phyloP scores from a whole-genome alignment of 768 basidiomycete species.

The Boletus rubroflammeus region DNA sequence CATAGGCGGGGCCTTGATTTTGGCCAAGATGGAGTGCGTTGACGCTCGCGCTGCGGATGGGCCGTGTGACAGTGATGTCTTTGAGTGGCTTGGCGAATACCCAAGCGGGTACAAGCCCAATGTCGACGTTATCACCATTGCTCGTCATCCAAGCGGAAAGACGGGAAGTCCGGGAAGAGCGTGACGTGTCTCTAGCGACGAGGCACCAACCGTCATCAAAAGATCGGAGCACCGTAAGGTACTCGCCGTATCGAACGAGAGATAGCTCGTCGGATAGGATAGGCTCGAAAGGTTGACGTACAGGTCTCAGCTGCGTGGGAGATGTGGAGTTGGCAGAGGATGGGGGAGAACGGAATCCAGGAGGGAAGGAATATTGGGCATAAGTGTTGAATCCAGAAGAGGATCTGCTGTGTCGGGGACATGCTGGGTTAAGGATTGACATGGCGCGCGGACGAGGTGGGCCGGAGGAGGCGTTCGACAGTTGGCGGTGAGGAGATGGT shows the following conservation, averaged over 20 bases:
- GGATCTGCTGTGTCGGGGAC: slow-evolving; percentile 31
- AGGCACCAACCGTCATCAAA: slow-evolving; percentile 83
- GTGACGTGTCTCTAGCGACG: slow-evolving; percentile 50
- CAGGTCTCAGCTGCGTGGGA: slow-evolving; percentile 43
- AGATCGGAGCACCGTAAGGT: slow-evolving; percentile 56
- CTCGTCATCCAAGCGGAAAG: slow-evolving; percentile 10
- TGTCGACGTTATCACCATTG: slow-evolving; percentile 45
- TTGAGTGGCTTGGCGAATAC: slow-evolving; percentile 64
- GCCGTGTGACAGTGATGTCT: slow-evolving; percentile 58
- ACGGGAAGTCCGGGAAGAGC: slow-evolving; percentile 39
- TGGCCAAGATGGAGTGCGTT: slow-evolving; percentile 49
- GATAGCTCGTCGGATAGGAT: slow-evolving; percentile 74
- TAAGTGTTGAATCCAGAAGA: slow-evolving; percentile 36
- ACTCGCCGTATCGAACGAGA: slow-evolving; percentile 48
- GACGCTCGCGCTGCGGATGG: slow-evolving; percentile 54
- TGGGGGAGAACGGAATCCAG: slow-evolving; percentile 8
- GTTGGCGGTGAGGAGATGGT: slow-evolving; percentile 24
- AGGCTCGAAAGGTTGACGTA: slow-evolving; percentile 63
- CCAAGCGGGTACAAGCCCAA: slow-evolving; percentile 77
- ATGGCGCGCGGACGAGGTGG: slow-evolving; percentile 13
- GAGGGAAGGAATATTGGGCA: slow-evolving; percentile 28
- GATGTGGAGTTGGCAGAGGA: slow-evolving; percentile 20
- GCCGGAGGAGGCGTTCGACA: slow-evolving; percentile 9
- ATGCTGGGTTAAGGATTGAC: slow-evolving; percentile 20
- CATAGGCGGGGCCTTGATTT: slow-evolving; percentile 11